Evolutionary conservation across 352 stramenopile genomes (phyloP).

Genomic region (Stramenopiles sp.): DNA sequence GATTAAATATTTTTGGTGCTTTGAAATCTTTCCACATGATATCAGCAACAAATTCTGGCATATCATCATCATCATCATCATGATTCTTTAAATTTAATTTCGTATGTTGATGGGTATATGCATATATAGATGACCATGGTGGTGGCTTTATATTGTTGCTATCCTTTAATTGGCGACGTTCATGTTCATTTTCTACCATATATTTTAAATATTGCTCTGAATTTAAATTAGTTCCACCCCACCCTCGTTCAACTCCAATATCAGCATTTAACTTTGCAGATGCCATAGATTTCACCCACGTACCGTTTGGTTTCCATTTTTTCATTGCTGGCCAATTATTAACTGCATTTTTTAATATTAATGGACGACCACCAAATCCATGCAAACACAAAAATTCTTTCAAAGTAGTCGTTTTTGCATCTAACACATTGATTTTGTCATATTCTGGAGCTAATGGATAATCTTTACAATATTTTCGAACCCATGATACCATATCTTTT

Average conservation of each 20-base stretch:
- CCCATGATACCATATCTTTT: not conserved
- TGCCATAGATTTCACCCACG: not conserved
- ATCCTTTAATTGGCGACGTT: not conserved
- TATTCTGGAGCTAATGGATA: not conserved
- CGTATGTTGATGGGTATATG: conserved; percentile 7
- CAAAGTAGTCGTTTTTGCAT: not conserved
- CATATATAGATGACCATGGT: not conserved
- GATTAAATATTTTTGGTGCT: conserved; percentile 2
- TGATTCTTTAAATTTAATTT: not conserved
- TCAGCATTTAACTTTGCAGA: not conserved
- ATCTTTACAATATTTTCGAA: not conserved
- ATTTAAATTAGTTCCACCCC: not conserved
- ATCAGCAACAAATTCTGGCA: not conserved
- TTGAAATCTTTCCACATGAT: conserved; percentile 7
- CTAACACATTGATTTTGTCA: not conserved
- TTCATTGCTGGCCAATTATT: not conserved
- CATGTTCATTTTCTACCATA: not conserved
- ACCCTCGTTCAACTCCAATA: conserved; percentile 2
- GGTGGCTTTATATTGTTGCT: not conserved
- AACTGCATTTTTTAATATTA: conserved; percentile 1
- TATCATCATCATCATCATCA: not conserved
- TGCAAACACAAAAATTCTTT: conserved; percentile 7
- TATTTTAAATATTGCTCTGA: conserved; percentile 1
- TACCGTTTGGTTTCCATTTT: conserved; percentile 1
- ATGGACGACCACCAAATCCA: not conserved